Evolutionary conservation across 345 rosid genomes (phyloP).

Genomic region (Pistacia vera): DNA sequence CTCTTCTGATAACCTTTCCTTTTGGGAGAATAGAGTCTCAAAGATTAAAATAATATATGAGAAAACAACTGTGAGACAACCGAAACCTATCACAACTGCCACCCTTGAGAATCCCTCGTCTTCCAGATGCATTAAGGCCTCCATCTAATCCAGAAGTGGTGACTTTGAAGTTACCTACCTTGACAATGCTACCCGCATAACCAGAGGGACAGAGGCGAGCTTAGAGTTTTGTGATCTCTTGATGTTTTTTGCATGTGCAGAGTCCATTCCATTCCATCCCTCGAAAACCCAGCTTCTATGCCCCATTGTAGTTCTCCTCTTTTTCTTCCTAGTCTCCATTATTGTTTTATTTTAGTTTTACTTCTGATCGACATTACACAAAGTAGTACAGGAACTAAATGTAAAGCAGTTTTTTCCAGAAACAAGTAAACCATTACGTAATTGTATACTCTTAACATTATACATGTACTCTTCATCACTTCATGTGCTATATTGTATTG

Average conservation of each 20-base stretch:
- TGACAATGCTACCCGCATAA: slow-evolving; percentile 66
- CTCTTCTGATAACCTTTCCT: not conserved
- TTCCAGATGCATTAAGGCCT: slow-evolving; percentile 76
- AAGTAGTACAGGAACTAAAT: not conserved
- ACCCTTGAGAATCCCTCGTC: slow-evolving; percentile 66
- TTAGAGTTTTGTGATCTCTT: slow-evolving; percentile 71
- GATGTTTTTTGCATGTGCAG: slow-evolving; percentile 12
- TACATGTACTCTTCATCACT: not conserved
- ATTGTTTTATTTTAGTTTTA: not conserved
- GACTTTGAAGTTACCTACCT: slow-evolving; percentile 85
- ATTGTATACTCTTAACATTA: not conserved
- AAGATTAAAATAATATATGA: slow-evolving; percentile 72
- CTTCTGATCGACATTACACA: not conserved
- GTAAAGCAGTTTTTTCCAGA: not conserved
- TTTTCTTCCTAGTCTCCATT: no score
- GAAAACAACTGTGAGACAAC: slow-evolving; percentile 80
- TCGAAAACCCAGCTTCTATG: not conserved
- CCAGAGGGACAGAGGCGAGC: slow-evolving; percentile 93
- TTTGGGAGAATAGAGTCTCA: slow-evolving; percentile 52
- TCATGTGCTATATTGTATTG: not conserved
- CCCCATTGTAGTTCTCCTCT: slow-evolving; percentile 6
- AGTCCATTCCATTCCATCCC: not conserved
- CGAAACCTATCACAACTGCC: slow-evolving; percentile 74
- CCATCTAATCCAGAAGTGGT: slow-evolving; percentile 57
- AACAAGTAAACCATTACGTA: not conserved